Percentiles rank a stretch among this genome's conserved stretches.
These are phyloP conservation scores for Baorangia bicolor DNA, from an alignment of 768 basidiomycete species.

Conservation along the genomic window DNA sequence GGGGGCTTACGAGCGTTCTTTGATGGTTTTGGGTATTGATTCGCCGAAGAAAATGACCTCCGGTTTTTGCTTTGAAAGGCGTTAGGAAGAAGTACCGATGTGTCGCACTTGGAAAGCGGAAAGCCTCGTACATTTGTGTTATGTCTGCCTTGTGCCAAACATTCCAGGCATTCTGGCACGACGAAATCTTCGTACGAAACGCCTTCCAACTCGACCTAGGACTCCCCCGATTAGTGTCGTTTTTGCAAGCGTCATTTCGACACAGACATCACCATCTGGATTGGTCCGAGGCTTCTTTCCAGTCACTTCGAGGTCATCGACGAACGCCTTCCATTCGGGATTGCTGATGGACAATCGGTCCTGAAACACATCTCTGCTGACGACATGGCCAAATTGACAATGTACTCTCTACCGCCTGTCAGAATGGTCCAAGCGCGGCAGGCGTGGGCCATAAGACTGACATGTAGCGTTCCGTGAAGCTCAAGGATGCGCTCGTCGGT, in stretches of 20 bases:
- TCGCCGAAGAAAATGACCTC: constrained; percentile 90
- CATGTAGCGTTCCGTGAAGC: constrained; percentile 87
- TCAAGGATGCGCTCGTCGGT: constrained; percentile 59
- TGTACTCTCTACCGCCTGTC: constrained; percentile 55
- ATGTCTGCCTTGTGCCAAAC: constrained; percentile 52
- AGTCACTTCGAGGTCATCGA: constrained; percentile 58
- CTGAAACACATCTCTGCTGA: constrained; percentile 70
- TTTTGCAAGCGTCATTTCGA: neutral
- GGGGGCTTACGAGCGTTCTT: constrained; percentile 64
- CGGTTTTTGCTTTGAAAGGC: constrained; percentile 60
- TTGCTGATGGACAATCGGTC: constrained; percentile 68
- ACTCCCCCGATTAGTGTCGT: neutral
- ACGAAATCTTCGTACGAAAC: constrained; percentile 74
- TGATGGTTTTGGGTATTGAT: constrained; percentile 66
- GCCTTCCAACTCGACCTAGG: constrained; percentile 77
- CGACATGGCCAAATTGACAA: constrained; percentile 71
- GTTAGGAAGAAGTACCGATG: constrained; percentile 20
- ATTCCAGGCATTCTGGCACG: constrained; percentile 75
- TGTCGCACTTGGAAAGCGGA: neutral
- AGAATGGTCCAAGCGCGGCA: constrained; percentile 1
- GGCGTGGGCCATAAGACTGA: constrained; percentile 31
- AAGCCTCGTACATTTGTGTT: constrained; percentile 56
- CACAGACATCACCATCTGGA: constrained; percentile 86
- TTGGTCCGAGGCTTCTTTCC: constrained; percentile 73
- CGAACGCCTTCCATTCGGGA: constrained; percentile 73